phyloP scores from a whole-genome alignment of 2,329 filamentous ascomycete genomes.

The Aspergillus transmontanensis region DNA sequence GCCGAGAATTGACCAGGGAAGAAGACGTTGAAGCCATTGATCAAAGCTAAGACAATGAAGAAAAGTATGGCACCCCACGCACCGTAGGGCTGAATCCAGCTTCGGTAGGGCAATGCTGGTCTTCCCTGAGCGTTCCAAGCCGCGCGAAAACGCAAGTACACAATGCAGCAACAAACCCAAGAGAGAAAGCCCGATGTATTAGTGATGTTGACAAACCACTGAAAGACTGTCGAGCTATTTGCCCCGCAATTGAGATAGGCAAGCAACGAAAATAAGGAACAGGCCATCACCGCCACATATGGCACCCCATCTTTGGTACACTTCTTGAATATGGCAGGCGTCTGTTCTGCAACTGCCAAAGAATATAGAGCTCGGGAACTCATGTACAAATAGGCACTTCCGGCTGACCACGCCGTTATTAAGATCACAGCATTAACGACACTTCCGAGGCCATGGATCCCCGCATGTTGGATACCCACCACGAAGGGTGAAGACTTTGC shows the following conservation, averaged over 20 bases:
- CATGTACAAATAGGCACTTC: slow-evolving; percentile 76
- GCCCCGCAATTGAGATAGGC: slow-evolving; percentile 65
- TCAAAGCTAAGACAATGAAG: slow-evolving; percentile 63
- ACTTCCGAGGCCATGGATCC: slow-evolving; percentile 63
- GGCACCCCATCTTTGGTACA: slow-evolving; percentile 67
- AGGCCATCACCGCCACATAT: slow-evolving; percentile 55
- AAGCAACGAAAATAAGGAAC: slow-evolving; percentile 57
- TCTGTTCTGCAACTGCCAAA: slow-evolving; percentile 65
- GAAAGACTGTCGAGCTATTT: slow-evolving; percentile 55
- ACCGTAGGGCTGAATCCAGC: slow-evolving; percentile 57
- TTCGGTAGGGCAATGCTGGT: slow-evolving; percentile 49
- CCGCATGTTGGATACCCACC: slow-evolving; percentile 55
- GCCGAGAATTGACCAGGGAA: not conserved
- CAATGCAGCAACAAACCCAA: slow-evolving; percentile 64
- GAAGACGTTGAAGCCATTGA: slow-evolving; percentile 74
- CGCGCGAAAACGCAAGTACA: slow-evolving; percentile 60
- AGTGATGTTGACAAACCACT: slow-evolving; percentile 70
- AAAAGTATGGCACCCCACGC: slow-evolving; percentile 49
- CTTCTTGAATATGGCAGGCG: slow-evolving; percentile 60
- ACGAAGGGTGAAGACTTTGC: slow-evolving; percentile 50
- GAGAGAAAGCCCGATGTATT: slow-evolving; percentile 67
- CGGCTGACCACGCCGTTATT: slow-evolving; percentile 76
- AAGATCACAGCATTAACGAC: slow-evolving; percentile 81
- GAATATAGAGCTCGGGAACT: slow-evolving; percentile 69
- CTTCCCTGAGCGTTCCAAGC: slow-evolving; percentile 31